Base-by-base conservation (phyloP, 768 basidiomycete genomes). In the Russula emetica region DNA sequence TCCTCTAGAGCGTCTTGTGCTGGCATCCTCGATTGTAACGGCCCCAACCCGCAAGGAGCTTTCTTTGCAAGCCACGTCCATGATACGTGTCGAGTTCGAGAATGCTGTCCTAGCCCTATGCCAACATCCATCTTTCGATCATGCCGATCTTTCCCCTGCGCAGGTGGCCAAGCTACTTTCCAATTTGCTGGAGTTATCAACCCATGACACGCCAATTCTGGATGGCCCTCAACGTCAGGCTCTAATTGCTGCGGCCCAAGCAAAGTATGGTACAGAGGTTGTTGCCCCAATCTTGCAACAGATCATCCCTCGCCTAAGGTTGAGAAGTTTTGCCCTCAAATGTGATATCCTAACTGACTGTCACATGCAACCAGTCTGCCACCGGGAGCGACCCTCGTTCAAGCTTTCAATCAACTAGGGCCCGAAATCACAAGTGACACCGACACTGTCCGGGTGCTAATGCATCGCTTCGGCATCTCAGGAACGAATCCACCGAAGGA, bases 121-220 rank as follows among this genome's bases (percentile, higher is more conserved):
- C 72, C 89, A 90, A 69, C 86, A 84, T 55, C 87, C 90, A 14
- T 86, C 86, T 45, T 90, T 92, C 70, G 92, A 94, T 74, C 84
- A 88, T 70, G 86, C 86, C 50, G 89, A 92, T 74, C 78, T 94
- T 63, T 82, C 83, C 24, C 85, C 87, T 14, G 79, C 80, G 53
- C 92, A 92, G 70, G 79, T 92, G 63, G 82, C 85, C 66, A 90
- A 90, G 78, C 78, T 95, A 67, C 82, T 94, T 78, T 80, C 85
- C 54, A 93, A 92, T 73, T 78, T 94, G 63, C 81, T 95, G 66
- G 86, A 82, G 40, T 86, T 90, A 72, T 76, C 82, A 3, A 80
- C 83, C n/a, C 74, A 79, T 49, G 92, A 93, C 67, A 75, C 83
- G 24, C 87, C 90, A 54, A 76, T 87, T 38, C 75, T 94, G 65